phyloP scores from a whole-genome alignment of 1,139 yeast genomes.

The Geotrichum fermentans region DNA sequence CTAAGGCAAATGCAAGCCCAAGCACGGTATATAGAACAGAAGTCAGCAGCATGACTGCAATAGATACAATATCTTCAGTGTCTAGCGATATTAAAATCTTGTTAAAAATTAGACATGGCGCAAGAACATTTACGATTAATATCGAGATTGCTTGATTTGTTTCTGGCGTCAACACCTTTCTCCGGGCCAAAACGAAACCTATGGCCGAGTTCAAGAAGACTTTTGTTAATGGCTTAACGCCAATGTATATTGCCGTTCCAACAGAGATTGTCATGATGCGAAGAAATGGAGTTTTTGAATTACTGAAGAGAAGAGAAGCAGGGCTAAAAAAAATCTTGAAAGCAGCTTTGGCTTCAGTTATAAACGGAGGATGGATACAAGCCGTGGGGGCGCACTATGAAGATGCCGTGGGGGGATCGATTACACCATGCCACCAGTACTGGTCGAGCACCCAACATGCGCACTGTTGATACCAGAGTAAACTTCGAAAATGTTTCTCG shows the following conservation, averaged over 20 bases:
- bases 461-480: too few species aligned
- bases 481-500: too few species aligned
- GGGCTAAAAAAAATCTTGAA: too few species aligned
- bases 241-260: constrained; percentile 69
- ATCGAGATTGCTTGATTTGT: constrained; percentile 66
- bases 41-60: constrained; percentile 67
- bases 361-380: too few species aligned
- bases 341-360: too few species aligned
- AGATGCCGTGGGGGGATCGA: too few species aligned
- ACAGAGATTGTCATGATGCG: constrained; percentile 39
- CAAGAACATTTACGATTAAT: constrained; percentile 61
- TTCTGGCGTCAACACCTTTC: constrained; percentile 50
- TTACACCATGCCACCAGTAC: too few species aligned
- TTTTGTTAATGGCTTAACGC: constrained; percentile 83
- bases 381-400: too few species aligned
- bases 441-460: too few species aligned
- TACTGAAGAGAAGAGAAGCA: too few species aligned
- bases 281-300: too few species aligned
- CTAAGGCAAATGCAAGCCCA: constrained; percentile 33
- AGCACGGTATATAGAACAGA: constrained; percentile 46
- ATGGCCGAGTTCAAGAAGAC: constrained; percentile 68
- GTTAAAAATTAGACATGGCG: constrained; percentile 75
- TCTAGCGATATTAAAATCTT: constrained; percentile 68
- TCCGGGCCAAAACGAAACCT: constrained; percentile 54
- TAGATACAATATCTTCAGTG: constrained; percentile 63